Evolutionary conservation across 352 stramenopile genomes (phyloP).

Genomic region (Globisporangium carolinianum): DNA sequence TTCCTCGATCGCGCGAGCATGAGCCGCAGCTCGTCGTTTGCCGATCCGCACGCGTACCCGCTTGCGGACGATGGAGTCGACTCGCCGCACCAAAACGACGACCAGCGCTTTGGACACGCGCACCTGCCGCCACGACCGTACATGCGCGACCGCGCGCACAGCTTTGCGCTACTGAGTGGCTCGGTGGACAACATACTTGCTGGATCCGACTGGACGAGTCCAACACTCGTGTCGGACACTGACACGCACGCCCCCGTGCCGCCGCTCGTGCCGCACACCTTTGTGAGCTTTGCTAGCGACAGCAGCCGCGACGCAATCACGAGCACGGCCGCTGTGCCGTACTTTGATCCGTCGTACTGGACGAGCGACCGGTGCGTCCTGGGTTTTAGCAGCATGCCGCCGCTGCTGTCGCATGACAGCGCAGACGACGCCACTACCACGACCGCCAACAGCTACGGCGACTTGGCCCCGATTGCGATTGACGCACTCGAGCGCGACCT

Average conservation of each 20-base stretch:
- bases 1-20: conserved; percentile 1
- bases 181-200: neutral
- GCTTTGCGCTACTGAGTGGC: neutral
- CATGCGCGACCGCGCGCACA: neutral
- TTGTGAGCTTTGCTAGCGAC: neutral
- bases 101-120: no score
- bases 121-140: neutral
- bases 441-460: neutral
- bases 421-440: no score
- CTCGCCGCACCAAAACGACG: neutral
- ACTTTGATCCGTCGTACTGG: conserved; percentile 8
- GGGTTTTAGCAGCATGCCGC: neutral
- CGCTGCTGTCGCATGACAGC: neutral
- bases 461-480: no score
- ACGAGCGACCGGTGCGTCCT: neutral
- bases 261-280: neutral
- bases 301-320: neutral
- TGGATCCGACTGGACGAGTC: neutral
- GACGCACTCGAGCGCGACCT: neutral
- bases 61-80: neutral
- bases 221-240: neutral
- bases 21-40: conserved; percentile 1
- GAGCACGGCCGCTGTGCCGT: neutral
- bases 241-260: neutral
- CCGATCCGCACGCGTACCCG: neutral